Evolutionary conservation across 768 basidiomycete species (phyloP).

Genomic region (Sporobolomyces roseus): DNA sequence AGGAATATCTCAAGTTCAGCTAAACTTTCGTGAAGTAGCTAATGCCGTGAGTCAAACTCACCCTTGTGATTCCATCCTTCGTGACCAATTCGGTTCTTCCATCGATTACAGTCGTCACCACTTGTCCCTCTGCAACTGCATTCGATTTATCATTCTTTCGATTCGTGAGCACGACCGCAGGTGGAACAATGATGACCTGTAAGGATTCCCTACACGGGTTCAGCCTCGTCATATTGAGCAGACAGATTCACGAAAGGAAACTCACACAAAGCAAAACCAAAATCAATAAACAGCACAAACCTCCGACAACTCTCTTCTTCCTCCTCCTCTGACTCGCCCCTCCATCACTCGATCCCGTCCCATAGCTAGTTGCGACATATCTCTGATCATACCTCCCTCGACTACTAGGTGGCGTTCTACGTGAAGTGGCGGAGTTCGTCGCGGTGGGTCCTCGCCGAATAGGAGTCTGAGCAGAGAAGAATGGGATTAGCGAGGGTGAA

Average conservation of each 20-base stretch:
- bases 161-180: slow-evolving; percentile 11
- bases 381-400: not conserved
- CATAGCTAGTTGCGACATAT: no score
- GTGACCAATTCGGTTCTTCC: slow-evolving; percentile 4
- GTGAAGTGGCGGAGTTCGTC: no score
- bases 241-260: not conserved
- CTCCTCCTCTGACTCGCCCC: slow-evolving; percentile 12
- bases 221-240: no score
- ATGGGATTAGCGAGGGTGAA: not conserved
- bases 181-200: slow-evolving; percentile 13
- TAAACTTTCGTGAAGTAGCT: no score
- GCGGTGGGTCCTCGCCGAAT: not conserved
- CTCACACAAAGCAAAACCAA: slow-evolving; percentile 10
- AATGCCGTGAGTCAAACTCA: not conserved
- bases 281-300: not conserved
- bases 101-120: slow-evolving; percentile 13
- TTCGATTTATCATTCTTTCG: not conserved
- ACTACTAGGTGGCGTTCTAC: no score
- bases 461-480: not conserved
- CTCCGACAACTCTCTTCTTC: not conserved
- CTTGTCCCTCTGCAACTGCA: not conserved
- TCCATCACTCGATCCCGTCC: not conserved
- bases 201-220: not conserved
- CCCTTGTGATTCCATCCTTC: not conserved
- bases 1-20: no score